phyloP scores from a whole-genome alignment of 2,329 filamentous ascomycete genomes.

The Penicillium capsulatum region DNA sequence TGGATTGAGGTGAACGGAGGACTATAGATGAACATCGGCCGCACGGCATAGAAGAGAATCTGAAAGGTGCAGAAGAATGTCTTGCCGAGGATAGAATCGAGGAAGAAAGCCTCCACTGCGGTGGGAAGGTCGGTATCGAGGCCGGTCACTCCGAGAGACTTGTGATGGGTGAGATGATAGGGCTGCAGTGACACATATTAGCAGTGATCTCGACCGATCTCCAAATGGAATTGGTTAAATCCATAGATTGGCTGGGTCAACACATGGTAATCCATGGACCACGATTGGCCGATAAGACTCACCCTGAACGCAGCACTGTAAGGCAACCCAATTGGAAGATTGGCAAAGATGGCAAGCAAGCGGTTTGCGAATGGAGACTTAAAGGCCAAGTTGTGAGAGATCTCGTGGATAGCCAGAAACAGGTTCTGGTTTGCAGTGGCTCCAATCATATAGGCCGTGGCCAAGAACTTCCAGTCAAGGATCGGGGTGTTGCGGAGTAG shows the following conservation, averaged over 20 bases:
- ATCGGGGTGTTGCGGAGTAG: conserved; percentile 72
- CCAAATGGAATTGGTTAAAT: no score
- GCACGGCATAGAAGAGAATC: conserved; percentile 96
- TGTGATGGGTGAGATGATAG: conserved; percentile 98
- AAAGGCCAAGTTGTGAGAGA: conserved; percentile 96
- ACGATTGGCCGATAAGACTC: conserved; percentile 26
- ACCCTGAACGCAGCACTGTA: conserved; percentile 95
- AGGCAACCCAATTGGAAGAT: conserved; percentile 89
- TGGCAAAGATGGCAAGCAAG: conserved; percentile 85
- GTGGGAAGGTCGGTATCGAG: conserved; percentile 96
- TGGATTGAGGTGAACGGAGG: conserved; percentile 84
- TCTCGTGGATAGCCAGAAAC: conserved; percentile 97
- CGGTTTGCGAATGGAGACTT: conserved; percentile 74
- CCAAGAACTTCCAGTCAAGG: conserved; percentile 78
- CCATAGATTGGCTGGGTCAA: no score
- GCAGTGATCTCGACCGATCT: no score
- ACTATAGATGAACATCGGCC: conserved; percentile 90
- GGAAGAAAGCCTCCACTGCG: conserved; percentile 80
- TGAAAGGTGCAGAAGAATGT: conserved; percentile 99
- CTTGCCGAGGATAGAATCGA: conserved; percentile 90
- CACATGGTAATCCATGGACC: not conserved
- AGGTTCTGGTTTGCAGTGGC: conserved; percentile 98
- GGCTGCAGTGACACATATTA: conserved; percentile 51
- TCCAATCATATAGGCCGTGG: conserved; percentile 83
- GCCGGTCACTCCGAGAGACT: conserved; percentile 92